These are phyloP conservation scores for Clonostachys rosea DNA, from an alignment of 2,329 filamentous ascomycete species.

Conservation along the genomic window DNA sequence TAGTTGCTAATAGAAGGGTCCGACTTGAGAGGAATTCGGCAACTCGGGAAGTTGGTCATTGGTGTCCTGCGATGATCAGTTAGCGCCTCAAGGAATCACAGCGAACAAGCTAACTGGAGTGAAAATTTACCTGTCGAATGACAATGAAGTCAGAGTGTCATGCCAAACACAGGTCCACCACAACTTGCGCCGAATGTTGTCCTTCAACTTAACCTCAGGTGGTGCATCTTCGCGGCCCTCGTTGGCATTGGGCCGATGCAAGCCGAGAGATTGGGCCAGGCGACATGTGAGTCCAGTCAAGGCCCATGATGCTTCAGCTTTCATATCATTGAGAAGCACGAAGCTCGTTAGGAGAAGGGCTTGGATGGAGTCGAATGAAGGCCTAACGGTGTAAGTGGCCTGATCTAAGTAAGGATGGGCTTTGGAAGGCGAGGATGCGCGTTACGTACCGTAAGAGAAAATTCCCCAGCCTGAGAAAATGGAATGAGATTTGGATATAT, in stretches of 20 bases:
- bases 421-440: no score
- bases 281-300: slow-evolving; percentile 59
- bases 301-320: slow-evolving; percentile 64
- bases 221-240: slow-evolving; percentile 39
- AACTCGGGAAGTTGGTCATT: slow-evolving; percentile 56
- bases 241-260: slow-evolving; percentile 42
- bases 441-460: slow-evolving; percentile 49
- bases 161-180: slow-evolving; percentile 67
- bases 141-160: slow-evolving; percentile 60
- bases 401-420: not conserved
- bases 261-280: slow-evolving; percentile 59
- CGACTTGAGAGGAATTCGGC: slow-evolving; percentile 43
- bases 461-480: slow-evolving; percentile 59
- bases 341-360: slow-evolving; percentile 59
- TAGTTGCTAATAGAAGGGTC: slow-evolving; percentile 39
- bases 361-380: slow-evolving; percentile 62
- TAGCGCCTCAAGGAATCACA: no score
- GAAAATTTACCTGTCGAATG: slow-evolving; percentile 52
- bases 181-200: slow-evolving; percentile 48
- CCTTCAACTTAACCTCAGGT: slow-evolving; percentile 41
- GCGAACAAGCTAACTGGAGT: not conserved
- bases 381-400: slow-evolving; percentile 25
- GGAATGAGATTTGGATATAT: slow-evolving; percentile 60
- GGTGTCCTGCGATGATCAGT: slow-evolving; percentile 37
- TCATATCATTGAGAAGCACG: slow-evolving; percentile 64